Evolutionary conservation across 2,329 filamentous ascomycete genomes (phyloP).

Genomic region (Diplodia sapinea): DNA sequence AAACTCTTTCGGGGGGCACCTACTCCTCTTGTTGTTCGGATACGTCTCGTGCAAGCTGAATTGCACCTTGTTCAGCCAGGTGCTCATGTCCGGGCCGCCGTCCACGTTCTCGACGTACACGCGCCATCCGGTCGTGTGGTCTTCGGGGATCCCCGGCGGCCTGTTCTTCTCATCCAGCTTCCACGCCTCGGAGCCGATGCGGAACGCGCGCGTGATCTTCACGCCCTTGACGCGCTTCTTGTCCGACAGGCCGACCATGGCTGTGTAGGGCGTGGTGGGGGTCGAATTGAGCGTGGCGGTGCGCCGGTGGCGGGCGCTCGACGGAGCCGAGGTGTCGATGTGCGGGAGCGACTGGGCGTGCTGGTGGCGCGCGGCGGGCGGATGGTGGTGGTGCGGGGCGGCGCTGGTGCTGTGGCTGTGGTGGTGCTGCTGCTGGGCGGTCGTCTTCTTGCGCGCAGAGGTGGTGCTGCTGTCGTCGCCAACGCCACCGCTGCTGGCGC

Average conservation of each 20-base stretch:
- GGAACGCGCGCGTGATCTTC: conserved; percentile 49
- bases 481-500: conserved; percentile 2
- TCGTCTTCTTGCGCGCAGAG: conserved; percentile 21
- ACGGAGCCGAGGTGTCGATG: conserved; percentile 10
- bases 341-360: conserved; percentile 23
- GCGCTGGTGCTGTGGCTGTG: background rate
- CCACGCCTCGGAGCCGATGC: conserved; percentile 58
- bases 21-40: conserved; percentile 82
- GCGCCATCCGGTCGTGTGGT: conserved; percentile 96
- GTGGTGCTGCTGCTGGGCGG: conserved; percentile 10
- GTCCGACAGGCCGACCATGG: conserved; percentile 60
- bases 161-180: conserved; percentile 66
- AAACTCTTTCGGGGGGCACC: no score
- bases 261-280: conserved; percentile 32
- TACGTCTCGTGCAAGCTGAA: conserved; percentile 99
- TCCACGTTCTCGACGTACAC: conserved; percentile 92
- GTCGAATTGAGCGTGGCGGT: conserved; percentile 25
- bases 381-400: background rate
- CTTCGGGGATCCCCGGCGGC: conserved; percentile 73
- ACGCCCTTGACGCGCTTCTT: conserved; percentile 61
- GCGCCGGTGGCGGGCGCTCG: conserved; percentile 3
- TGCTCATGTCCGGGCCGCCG: conserved; percentile 82
- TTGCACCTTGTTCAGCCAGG: conserved; percentile 95
- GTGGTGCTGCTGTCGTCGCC: background rate
- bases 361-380: conserved; percentile 13